Conservation (phyloP, 2,329 filamentous ascomycete species). For the Lizonia empirigonia region DNA sequence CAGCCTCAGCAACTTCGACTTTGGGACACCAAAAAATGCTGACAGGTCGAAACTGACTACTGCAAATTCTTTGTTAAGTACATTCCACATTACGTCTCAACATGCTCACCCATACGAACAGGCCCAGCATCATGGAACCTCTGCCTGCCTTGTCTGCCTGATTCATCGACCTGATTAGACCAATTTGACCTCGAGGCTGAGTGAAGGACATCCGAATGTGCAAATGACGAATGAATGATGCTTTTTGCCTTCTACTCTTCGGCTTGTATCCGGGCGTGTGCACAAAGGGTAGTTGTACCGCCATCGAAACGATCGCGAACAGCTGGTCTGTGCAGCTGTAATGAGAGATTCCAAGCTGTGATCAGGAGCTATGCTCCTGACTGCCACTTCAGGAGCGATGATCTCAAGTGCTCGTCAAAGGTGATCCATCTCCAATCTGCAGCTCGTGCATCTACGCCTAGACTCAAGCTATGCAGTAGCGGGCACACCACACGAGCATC, state of each 20-base stretch:
- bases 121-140: not conserved
- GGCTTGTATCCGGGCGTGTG: constrained; percentile 28
- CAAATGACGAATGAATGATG: constrained; percentile 1
- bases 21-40: not conserved
- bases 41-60: not conserved
- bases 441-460: constrained; percentile 25
- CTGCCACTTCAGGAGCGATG: constrained; percentile 13
- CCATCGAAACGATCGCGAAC: constrained; percentile 38
- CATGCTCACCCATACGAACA: not conserved
- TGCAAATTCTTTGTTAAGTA: not conserved
- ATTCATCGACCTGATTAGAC: not conserved
- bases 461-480: constrained; percentile 19
- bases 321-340: constrained; percentile 41
- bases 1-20: not conserved
- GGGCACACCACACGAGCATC: constrained; percentile 39
- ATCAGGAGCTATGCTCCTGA: not conserved
- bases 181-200: not conserved
- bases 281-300: constrained; percentile 40
- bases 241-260: constrained; percentile 27
- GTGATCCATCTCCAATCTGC: constrained; percentile 7
- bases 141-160: not conserved
- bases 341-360: constrained; percentile 29
- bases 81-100: not conserved
- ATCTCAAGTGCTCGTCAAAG: constrained; percentile 24
- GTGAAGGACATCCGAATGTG: not conserved